Base-by-base conservation (phyloP, 2,329 filamentous ascomycete genomes). In the Sclerotinia spermophila region DNA sequence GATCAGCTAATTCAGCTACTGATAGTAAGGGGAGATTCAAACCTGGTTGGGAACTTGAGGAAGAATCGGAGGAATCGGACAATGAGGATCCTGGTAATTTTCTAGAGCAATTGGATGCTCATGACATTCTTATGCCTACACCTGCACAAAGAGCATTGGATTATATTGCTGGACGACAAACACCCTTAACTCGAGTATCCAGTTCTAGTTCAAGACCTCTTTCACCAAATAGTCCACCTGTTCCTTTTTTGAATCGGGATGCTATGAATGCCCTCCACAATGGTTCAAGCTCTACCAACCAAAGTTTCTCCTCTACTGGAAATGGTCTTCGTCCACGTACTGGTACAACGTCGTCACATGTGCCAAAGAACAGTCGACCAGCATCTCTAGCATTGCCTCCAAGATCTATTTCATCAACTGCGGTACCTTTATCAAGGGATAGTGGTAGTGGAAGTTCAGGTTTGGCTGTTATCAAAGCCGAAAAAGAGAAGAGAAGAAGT, bases 401-500 rank as follows among this genome's bases (percentile, higher is more conserved):
- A 8, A 72, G 78, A 33, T 78, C 77, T 15, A 75, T 76, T 21
- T 79, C 77, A 33, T 73, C 75, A 8, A 74, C 67, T 1, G 71
- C 74, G 1, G 69, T 76, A 2, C 73, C 76, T 10, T 73, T 68
- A 21, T 48, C 73, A 8, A 73, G 73, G 68, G 76, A 78, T 21
- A 42, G 35, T 15, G 68, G 38, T n/a, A 69, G 68, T 51, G 71
- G 33, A 19, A 75, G 67, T 58, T 71, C 68, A 21, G 76, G 72
- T 58, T 53, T 73, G 15, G 69, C 69, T 38, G 42, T 44, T 5
- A 72, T 45, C 44, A 71, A 73, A n/a, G 72, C 73, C 3, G 69
- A 72, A n/a, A 76, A 69, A n/a, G 74, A 76, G 85, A 64, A 86
- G 73, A 84, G 85, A 44, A 81, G 82, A 62, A 89, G 87, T 40